A percentile compares a stretch with the other conserved stretches of the same genome.
Conservation (phyloP, 2,329 filamentous ascomycete species). For the Diaporthe velutina region DNA sequence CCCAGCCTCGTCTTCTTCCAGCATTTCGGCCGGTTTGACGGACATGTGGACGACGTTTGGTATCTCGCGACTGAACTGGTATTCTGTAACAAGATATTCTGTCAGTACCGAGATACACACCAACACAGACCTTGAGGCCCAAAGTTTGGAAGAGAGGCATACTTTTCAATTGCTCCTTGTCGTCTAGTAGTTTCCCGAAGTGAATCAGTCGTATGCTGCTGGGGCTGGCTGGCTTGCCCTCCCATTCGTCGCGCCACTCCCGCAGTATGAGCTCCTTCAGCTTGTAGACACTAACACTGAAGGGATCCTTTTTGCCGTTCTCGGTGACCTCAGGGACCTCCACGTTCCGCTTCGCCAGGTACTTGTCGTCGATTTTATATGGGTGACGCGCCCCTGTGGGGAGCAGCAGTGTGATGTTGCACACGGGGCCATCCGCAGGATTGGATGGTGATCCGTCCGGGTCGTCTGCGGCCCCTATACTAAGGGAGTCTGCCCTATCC, state of each 20-base stretch:
- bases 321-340: slow-evolving; percentile 76
- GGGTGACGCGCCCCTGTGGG: slow-evolving; percentile 87
- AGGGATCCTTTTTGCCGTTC: slow-evolving; percentile 77
- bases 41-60: slow-evolving; percentile 97
- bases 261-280: slow-evolving; percentile 93
- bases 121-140: not conserved
- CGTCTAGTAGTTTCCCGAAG: slow-evolving; percentile 90
- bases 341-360: slow-evolving; percentile 84
- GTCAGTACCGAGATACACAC: not conserved
- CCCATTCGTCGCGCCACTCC: slow-evolving; percentile 95
- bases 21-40: slow-evolving; percentile 86
- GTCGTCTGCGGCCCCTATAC: slow-evolving; percentile 48
- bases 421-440: slow-evolving; percentile 57
- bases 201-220: slow-evolving; percentile 92
- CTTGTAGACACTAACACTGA: slow-evolving; percentile 92
- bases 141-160: slow-evolving; percentile 50
- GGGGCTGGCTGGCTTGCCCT: slow-evolving; percentile 85
- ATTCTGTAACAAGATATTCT: slow-evolving; percentile 66
- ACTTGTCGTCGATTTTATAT: slow-evolving; percentile 90
- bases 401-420: slow-evolving; percentile 86
- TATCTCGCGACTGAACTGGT: slow-evolving; percentile 79
- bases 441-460: slow-evolving; percentile 33
- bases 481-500: slow-evolving; percentile 48
- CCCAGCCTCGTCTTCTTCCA: slow-evolving; percentile 83
- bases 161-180: slow-evolving; percentile 89